Base-by-base conservation (phyloP, 805 yeast genomes). In the Blastobotrys mokoenaii region DNA sequence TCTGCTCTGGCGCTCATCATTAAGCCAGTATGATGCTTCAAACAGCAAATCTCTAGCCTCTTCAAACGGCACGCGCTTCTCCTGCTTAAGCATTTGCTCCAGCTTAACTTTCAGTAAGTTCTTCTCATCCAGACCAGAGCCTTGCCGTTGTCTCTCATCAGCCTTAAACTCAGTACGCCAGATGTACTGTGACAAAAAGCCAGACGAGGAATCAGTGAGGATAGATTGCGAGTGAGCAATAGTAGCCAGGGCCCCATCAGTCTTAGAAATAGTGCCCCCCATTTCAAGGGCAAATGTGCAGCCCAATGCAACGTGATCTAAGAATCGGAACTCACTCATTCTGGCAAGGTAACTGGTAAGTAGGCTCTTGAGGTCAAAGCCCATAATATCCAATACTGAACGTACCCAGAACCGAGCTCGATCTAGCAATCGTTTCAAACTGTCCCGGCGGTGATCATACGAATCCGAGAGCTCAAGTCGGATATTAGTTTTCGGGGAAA, bases 211-310 rank as follows among this genome's bases (percentile, higher is more conserved):
- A 20, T 62, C 64, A 46, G 75, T 73, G 31, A 66, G 67, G 49
- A 61, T 61, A 31, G 59, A 64, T 9, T 66, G 61, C 16, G 57
- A 47, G 10, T 55, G 51, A 37, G 51, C 49, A 35, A 79, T 67
- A 37, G 74, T 72, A 2, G 77, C 72, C 25, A 81, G 62, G 55
- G 84, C 93, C 38, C 80, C 67, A 55, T 86, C 94, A 25, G 71
- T 71, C 15, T 80, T 71, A n/a, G 80, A 65, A 10, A 86, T 73
- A 3, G 75, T 62, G 3, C 93, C 87, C 1, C 95, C 95, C 80
- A 87, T 75, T 52, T 85, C 93, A 47, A 89, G 67, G 0, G 98
- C 97, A 70, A 90, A 85, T 0, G 95, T 81, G 41, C 88, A 82
- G 45, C 97, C 97, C 56, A 74, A 80, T 46, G 84, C 81, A 36